Conservation (phyloP, 306 rosid genomes). For the Acacia crassicarpa region DNA sequence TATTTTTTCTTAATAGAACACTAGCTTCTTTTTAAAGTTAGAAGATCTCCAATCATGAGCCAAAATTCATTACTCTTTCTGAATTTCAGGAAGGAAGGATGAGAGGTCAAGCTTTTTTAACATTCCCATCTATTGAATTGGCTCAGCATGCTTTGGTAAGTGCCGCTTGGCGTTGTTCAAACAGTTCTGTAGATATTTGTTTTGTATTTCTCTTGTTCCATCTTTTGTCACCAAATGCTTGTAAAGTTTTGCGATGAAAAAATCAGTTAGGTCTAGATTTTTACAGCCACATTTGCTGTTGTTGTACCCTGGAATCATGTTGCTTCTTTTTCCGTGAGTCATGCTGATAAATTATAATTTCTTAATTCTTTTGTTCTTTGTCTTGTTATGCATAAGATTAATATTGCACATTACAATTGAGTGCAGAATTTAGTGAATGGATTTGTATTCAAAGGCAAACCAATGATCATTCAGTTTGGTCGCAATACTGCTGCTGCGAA, state of each 20-base stretch:
- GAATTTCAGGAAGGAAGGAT: conserved; percentile 94
- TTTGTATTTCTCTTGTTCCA: background rate
- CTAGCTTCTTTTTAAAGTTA: background rate
- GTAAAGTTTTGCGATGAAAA: background rate
- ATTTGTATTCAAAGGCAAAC: conserved; percentile 81
- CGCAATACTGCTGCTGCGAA: conserved; percentile 69
- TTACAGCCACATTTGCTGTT: conserved; percentile 16
- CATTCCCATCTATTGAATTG: conserved; percentile 80
- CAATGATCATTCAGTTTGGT: conserved; percentile 92
- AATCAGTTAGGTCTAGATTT: background rate
- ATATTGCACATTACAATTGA: conserved; percentile 23
- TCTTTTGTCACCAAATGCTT: conserved; percentile 8
- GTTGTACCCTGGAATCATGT: background rate
- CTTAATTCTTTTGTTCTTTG: conserved; percentile 12
- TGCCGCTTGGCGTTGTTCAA: background rate
- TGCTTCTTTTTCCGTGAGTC: background rate
- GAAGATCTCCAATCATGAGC: conserved; percentile 9
- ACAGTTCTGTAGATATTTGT: conserved; percentile 6
- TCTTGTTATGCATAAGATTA: conserved; percentile 1
- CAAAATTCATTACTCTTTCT: conserved; percentile 23
- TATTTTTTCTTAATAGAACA: background rate
- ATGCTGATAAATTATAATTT: background rate
- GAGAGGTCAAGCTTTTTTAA: conserved; percentile 96
- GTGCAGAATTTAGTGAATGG: conserved; percentile 84
- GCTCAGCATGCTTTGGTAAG: conserved; percentile 85